phyloP scores from a whole-genome alignment of 495 filamentous ascomycete species.

The Aspergillus carlsbadensis region DNA sequence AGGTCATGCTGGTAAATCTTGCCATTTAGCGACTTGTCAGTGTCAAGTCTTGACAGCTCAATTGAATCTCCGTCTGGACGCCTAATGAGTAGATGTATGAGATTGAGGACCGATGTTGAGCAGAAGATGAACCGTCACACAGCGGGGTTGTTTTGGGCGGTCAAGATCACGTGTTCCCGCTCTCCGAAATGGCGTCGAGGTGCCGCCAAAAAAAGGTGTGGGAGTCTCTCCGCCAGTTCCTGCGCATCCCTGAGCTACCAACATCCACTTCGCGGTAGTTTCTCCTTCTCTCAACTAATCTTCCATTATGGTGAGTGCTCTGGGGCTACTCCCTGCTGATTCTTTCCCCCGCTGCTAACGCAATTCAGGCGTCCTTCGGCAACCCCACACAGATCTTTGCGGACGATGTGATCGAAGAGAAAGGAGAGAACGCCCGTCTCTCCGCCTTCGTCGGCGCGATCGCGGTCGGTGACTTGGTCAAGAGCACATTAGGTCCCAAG shows the following conservation, averaged over 20 bases:
- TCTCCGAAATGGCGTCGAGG: background rate
- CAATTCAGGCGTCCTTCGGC: constrained; percentile 50
- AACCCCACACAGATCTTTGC: constrained; percentile 98
- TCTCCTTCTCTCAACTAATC: constrained; percentile 7
- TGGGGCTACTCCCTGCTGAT: background rate
- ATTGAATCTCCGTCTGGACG: too few species aligned
- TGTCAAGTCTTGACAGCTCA: too few species aligned
- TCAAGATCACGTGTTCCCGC: too few species aligned
- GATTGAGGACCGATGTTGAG: too few species aligned
- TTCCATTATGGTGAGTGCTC: constrained; percentile 35
- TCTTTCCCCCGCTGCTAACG: constrained; percentile 15
- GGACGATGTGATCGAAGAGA: constrained; percentile 95
- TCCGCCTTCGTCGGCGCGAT: constrained; percentile 97
- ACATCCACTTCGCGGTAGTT: constrained; percentile 17
- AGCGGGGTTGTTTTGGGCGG: too few species aligned
- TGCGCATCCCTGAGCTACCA: constrained; percentile 28
- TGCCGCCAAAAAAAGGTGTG: constrained; percentile 1
- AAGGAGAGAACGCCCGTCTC: constrained; percentile 98
- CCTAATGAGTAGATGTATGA: too few species aligned
- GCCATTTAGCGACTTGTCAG: too few species aligned
- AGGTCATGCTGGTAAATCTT: too few species aligned
- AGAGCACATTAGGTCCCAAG: constrained; percentile 95
- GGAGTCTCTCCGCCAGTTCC: constrained; percentile 14
- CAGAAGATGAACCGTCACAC: background rate
- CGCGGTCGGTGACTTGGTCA: constrained; percentile 93